phyloP scores from a whole-genome alignment of 2,329 filamentous ascomycete species.

The Niveomyces coronatus region DNA sequence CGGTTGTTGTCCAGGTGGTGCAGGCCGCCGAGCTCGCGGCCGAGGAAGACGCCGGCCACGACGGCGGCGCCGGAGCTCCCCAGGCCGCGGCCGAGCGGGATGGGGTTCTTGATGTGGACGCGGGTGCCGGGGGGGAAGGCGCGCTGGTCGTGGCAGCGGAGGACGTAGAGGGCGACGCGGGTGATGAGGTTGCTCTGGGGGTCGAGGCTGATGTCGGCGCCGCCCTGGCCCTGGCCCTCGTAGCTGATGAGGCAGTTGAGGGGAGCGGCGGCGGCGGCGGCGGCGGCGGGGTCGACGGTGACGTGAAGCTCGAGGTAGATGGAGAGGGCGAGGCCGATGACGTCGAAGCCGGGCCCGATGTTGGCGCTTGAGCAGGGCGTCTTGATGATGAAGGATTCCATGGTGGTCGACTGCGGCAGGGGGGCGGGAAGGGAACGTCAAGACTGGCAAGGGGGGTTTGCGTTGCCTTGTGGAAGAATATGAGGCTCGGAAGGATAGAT shows the following conservation, averaged over 20 bases:
- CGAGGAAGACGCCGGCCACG: constrained; percentile 87
- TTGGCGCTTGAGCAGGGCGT: constrained; percentile 94
- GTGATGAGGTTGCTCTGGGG: constrained; percentile 89
- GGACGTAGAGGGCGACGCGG: constrained; percentile 84
- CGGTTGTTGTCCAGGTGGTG: constrained; percentile 64
- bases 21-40: constrained; percentile 77
- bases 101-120: constrained; percentile 91
- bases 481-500: no score
- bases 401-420: constrained; percentile 15
- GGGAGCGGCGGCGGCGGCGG: constrained; percentile 45
- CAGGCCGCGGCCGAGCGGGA: constrained; percentile 82
- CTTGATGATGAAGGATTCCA: constrained; percentile 60
- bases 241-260: constrained; percentile 88
- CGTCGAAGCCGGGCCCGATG: constrained; percentile 95
- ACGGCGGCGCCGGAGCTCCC: constrained; percentile 95
- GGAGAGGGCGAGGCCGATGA: constrained; percentile 88
- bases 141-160: constrained; percentile 82
- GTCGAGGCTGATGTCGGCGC: constrained; percentile 66
- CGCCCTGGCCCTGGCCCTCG: constrained; percentile 66
- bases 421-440: not conserved
- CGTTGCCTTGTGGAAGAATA: not conserved
- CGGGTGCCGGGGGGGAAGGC: constrained; percentile 77
- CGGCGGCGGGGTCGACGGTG: constrained; percentile 53
- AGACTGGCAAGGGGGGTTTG: not conserved
- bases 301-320: constrained; percentile 87